A percentile compares a stretch with the other conserved stretches of the same genome.
These are phyloP conservation scores for Cryptosporidium andersoni DNA, from an alignment of 169 alveolate species.

Conservation along the genomic window DNA sequence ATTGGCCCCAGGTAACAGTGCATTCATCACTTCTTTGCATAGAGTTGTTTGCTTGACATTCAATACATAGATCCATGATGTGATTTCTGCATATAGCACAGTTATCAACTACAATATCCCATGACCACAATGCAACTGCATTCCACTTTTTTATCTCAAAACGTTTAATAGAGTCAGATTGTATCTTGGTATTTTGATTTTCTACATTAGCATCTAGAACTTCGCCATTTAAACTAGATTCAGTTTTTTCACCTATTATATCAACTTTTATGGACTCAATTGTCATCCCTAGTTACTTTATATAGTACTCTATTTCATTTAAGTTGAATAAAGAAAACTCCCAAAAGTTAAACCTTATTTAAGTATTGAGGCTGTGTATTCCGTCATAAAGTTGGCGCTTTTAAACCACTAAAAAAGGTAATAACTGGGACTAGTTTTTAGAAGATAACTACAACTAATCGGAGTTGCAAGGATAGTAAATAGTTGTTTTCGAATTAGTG, in stretches of 20 bases:
- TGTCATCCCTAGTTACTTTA: too few species aligned
- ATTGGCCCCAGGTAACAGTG: slow-evolving; percentile 99
- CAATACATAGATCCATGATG: slow-evolving; percentile 97
- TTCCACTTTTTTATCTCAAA: slow-evolving; percentile 93
- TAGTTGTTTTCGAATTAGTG: too few species aligned
- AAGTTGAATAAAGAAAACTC: too few species aligned
- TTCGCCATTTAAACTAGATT: too few species aligned
- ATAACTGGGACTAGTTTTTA: too few species aligned
- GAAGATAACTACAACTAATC: too few species aligned
- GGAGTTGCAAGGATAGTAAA: too few species aligned
- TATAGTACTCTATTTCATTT: too few species aligned
- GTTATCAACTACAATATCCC: slow-evolving; percentile 98
- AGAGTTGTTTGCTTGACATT: slow-evolving; percentile 92
- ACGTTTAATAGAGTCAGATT: slow-evolving; percentile 66
- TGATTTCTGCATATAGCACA: slow-evolving; percentile 99
- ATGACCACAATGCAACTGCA: slow-evolving; percentile 98
- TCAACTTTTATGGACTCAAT: background rate
- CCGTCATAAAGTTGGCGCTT: too few species aligned
- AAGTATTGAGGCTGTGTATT: too few species aligned
- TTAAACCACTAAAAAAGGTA: too few species aligned
- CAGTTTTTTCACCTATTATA: background rate
- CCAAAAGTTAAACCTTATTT: too few species aligned
- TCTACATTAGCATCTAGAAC: background rate
- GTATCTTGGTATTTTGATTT: background rate
- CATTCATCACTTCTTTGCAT: slow-evolving; percentile 86